These are phyloP conservation scores for Phytophthora fragariaefolia DNA, from an alignment of 352 stramenopile genomes.

Conservation along the genomic window DNA sequence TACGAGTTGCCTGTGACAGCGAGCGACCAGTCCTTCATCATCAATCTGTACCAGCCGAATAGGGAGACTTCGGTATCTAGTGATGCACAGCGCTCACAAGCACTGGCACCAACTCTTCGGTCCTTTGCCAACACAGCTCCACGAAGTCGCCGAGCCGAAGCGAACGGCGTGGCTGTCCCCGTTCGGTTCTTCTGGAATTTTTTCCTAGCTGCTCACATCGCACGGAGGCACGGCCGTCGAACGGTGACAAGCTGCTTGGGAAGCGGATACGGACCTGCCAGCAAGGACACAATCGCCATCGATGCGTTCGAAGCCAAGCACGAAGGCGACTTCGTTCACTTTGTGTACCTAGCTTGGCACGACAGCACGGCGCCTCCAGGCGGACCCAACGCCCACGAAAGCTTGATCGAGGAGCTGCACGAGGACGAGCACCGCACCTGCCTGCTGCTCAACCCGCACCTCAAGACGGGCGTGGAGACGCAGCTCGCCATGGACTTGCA, in stretches of 20 bases:
- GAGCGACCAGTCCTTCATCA: slow-evolving; percentile 35
- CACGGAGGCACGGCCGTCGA: neutral
- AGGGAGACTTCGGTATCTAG: neutral
- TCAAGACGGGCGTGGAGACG: slow-evolving; percentile 4
- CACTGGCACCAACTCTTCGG: neutral
- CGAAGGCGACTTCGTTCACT: slow-evolving; percentile 54
- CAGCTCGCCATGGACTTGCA: slow-evolving; percentile 1
- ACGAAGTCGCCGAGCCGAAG: slow-evolving; percentile 14
- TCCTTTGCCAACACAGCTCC: neutral
- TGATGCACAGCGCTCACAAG: neutral
- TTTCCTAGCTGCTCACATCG: slow-evolving; percentile 38
- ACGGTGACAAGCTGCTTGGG: slow-evolving; percentile 17
- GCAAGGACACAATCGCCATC: slow-evolving; percentile 37
- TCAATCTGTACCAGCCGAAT: slow-evolving; percentile 4
- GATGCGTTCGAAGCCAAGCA: slow-evolving; percentile 44
- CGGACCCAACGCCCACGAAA: neutral
- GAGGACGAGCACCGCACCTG: slow-evolving; percentile 49
- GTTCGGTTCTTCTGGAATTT: slow-evolving; percentile 68
- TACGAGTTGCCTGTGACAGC: slow-evolving; percentile 32
- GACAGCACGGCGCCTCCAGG: slow-evolving; percentile 6
- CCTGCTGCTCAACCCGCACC: slow-evolving; percentile 31
- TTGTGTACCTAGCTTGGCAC: slow-evolving; percentile 57
- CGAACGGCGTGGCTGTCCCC: slow-evolving; percentile 12
- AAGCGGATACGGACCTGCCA: slow-evolving; percentile 13
- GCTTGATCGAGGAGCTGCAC: slow-evolving; percentile 37